Percentiles rank a stretch among this genome's conserved stretches.
Evolutionary conservation across 768 basidiomycete species (phyloP).

Genomic region (Suillus discolor): DNA sequence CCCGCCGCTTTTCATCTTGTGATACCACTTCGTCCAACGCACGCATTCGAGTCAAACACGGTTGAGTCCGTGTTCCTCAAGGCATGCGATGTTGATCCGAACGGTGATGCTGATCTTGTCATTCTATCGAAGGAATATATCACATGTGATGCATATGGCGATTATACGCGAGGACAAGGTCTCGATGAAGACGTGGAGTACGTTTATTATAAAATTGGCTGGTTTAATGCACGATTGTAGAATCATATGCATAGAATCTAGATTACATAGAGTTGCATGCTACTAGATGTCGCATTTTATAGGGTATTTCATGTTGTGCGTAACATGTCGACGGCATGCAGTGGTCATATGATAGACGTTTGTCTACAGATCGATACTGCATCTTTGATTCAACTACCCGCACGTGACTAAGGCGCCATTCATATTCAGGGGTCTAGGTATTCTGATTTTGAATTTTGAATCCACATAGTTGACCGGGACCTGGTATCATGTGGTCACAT

Average conservation of each 20-base stretch:
- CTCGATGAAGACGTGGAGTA: slow-evolving; percentile 63
- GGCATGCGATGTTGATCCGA: slow-evolving; percentile 13
- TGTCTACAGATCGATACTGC: no score
- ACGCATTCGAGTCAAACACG: slow-evolving; percentile 56
- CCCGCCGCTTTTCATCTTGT: slow-evolving; percentile 63
- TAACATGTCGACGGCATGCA: no score
- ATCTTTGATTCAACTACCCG: no score
- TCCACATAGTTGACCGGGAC: no score
- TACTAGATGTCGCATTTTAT: no score
- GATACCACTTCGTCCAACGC: slow-evolving; percentile 73
- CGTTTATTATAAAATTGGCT: slow-evolving; percentile 71
- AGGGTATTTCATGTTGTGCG: no score
- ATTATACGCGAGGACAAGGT: slow-evolving; percentile 27
- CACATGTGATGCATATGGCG: slow-evolving; percentile 48
- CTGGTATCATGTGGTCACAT: no score
- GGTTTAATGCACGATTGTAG: slow-evolving; percentile 38
- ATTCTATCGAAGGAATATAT: slow-evolving; percentile 59
- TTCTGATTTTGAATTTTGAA: no score
- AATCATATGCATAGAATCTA: neutral
- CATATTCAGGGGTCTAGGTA: no score
- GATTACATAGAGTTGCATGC: neutral
- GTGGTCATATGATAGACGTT: no score
- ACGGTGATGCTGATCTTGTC: slow-evolving; percentile 36
- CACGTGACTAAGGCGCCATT: no score
- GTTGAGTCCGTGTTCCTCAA: slow-evolving; percentile 57